These are phyloP conservation scores for Nepenthes alata DNA, from an alignment of 179 eudicot species.

Conservation along the genomic window DNA sequence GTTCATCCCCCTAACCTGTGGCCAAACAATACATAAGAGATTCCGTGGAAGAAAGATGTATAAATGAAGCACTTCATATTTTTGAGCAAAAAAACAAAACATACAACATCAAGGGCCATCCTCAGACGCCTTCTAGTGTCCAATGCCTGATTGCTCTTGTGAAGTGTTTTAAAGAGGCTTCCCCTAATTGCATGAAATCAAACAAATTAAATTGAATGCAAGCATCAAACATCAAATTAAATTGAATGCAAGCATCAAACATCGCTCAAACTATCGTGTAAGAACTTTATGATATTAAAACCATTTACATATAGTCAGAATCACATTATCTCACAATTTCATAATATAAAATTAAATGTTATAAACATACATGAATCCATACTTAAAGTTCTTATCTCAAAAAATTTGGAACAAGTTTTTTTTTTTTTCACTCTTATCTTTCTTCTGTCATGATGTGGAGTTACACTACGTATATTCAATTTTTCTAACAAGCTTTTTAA, in stretches of 20 bases:
- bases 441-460: no score
- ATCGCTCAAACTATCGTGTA: neutral
- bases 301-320: no score
- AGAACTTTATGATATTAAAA: neutral
- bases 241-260: neutral
- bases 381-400: no score
- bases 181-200: conserved; percentile 35
- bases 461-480: no score
- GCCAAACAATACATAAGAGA: conserved; percentile 11
- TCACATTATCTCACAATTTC: no score
- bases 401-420: no score
- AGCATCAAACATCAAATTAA: neutral
- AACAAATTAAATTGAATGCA: neutral
- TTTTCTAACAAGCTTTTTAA: neutral
- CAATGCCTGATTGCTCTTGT: conserved; percentile 45
- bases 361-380: no score
- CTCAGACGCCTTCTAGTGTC: conserved; percentile 46
- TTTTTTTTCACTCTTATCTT: no score
- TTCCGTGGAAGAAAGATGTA: neutral
- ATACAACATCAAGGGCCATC: conserved; percentile 77
- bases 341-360: no score
- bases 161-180: conserved; percentile 67
- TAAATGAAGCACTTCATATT: neutral
- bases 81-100: conserved; percentile 9
- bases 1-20: conserved; percentile 78